Evolutionary conservation across 2,329 filamentous ascomycete genomes (phyloP).

Genomic region (Arthrobotrys conoides): DNA sequence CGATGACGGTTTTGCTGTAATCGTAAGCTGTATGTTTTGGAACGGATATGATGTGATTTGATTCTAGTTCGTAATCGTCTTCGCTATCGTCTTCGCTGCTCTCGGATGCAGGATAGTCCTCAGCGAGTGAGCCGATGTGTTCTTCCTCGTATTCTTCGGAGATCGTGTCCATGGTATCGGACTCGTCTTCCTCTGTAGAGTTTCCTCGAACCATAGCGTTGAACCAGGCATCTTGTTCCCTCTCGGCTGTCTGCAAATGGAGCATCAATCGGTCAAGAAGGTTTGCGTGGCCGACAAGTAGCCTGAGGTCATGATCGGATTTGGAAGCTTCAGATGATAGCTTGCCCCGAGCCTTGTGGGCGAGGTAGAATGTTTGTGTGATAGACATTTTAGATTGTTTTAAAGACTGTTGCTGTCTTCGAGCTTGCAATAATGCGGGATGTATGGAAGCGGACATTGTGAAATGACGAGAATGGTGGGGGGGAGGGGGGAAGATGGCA

Average conservation of each 20-base stretch:
- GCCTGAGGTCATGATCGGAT: conserved; percentile 92
- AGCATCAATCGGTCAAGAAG: conserved; percentile 95
- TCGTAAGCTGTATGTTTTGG: conserved; percentile 63
- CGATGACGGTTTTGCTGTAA: conserved; percentile 61
- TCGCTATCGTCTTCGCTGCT: conserved; percentile 73
- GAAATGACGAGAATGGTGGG: neutral
- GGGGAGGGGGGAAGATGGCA: neutral
- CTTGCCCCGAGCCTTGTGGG: conserved; percentile 96
- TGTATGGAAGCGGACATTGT: conserved; percentile 51
- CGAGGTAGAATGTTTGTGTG: conserved; percentile 98
- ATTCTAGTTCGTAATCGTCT: conserved; percentile 69
- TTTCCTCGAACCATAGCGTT: conserved; percentile 91
- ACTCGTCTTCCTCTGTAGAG: conserved; percentile 66
- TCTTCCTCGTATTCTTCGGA: conserved; percentile 67
- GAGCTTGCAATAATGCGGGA: conserved; percentile 51
- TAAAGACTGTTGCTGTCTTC: conserved; percentile 50
- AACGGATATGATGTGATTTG: conserved; percentile 65
- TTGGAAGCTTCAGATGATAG: conserved; percentile 91
- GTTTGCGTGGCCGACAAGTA: conserved; percentile 98
- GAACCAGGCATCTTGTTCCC: conserved; percentile 97
- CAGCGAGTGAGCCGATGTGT: conserved; percentile 78
- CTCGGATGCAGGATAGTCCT: conserved; percentile 72
- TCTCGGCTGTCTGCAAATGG: conserved; percentile 91
- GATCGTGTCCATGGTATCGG: conserved; percentile 41
- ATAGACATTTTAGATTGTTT: conserved; percentile 82